These are phyloP conservation scores for Fusarium anguioides DNA, from an alignment of 2,329 filamentous ascomycete species.

Conservation along the genomic window DNA sequence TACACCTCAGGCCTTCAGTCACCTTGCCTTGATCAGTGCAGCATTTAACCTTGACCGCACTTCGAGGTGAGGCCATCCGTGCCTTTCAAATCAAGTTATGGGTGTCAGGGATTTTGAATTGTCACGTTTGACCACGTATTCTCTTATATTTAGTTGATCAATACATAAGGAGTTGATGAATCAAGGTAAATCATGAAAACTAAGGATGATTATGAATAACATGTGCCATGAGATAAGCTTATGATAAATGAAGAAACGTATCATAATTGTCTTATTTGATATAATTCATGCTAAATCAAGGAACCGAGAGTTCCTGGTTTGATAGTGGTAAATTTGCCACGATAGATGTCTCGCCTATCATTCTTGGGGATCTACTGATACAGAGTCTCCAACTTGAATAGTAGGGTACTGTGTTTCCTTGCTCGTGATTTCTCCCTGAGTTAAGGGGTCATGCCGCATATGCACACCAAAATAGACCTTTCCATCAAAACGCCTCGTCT, in stretches of 20 bases:
- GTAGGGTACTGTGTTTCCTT: conserved; percentile 49
- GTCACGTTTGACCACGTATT: neutral
- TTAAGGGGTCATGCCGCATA: conserved; percentile 62
- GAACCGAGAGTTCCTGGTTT: neutral
- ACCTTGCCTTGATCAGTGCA: conserved; percentile 79
- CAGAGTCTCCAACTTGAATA: conserved; percentile 62
- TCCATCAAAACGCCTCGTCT: conserved; percentile 84
- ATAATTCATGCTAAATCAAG: neutral
- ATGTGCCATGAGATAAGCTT: neutral
- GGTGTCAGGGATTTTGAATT: neutral
- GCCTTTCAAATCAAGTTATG: neutral
- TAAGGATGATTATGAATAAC: too few relatives aligned
- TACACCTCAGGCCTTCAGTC: conserved; percentile 82
- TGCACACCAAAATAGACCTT: conserved; percentile 93
- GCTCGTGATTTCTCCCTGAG: neutral
- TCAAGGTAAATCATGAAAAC: neutral
- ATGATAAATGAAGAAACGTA: neutral
- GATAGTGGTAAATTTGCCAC: neutral
- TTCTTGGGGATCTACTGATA: conserved; percentile 40
- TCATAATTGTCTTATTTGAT: neutral
- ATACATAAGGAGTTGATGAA: neutral
- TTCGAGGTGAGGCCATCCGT: conserved; percentile 18
- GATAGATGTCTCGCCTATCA: neutral
- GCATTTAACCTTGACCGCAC: conserved; percentile 78
- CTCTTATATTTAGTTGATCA: neutral